Percentiles rank a stretch among this genome's conserved stretches.
These are phyloP conservation scores for Rhizopus arrhizus DNA, from an alignment of 371 early-diverging fungal species.

Conservation along the genomic window DNA sequence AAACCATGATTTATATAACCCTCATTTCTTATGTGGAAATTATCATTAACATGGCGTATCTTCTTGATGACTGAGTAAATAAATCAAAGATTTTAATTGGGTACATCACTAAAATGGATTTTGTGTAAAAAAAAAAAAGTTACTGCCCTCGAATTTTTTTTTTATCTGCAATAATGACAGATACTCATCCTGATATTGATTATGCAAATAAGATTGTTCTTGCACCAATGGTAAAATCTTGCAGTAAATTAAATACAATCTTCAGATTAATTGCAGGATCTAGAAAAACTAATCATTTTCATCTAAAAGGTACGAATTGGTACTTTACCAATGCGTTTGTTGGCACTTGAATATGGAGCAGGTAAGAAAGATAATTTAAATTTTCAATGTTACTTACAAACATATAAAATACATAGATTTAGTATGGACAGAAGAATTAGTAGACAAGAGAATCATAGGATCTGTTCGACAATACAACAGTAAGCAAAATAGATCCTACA, in stretches of 20 bases:
- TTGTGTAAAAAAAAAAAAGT: too few species aligned
- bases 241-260: not conserved
- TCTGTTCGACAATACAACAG: conserved; percentile 76
- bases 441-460: conserved; percentile 87
- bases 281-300: not conserved
- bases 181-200: conserved; percentile 38
- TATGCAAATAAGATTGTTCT: conserved; percentile 71
- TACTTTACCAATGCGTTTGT: conserved; percentile 83
- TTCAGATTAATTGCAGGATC: not conserved
- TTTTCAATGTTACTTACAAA: not conserved
- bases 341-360: conserved; percentile 87
- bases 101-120: too few species aligned
- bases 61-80: too few species aligned
- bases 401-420: conserved; percentile 57
- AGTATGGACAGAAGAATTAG: conserved; percentile 90
- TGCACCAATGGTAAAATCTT: conserved; percentile 82
- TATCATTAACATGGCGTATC: too few species aligned
- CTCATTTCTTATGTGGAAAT: too few species aligned
- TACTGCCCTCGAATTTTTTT: not conserved
- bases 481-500: conserved; percentile 26
- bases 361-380: conserved; percentile 48
- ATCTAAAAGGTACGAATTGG: conserved; percentile 74
- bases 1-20: too few species aligned
- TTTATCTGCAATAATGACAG: conserved; percentile 12
- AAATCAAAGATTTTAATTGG: too few species aligned